Base-by-base conservation (phyloP, 1,284 basidiomycete species). In the Cutaneotrichosporon sp. region DNA sequence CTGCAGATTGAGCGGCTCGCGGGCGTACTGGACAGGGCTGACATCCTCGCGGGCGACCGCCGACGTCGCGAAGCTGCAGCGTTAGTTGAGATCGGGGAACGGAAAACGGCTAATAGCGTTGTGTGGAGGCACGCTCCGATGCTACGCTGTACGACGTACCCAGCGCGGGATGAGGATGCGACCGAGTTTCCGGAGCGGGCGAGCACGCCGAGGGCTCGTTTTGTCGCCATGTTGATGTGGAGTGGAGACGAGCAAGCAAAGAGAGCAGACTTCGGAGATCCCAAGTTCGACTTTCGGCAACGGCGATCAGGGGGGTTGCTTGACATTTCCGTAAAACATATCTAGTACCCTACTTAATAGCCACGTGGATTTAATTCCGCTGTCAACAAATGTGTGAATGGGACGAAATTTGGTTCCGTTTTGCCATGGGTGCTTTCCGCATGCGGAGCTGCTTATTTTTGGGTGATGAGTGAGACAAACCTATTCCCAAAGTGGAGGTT, bases 191-290 rank as follows among this genome's bases (percentile, higher is more conserved):
- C 20, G 11, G 38, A 34, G 32, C 54, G 54, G 17, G 53, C 17
- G 10, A 57, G 43, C 12, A 48, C 51, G 37, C 55, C 46, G 47
- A 57, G 43, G 11, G 49, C 44, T 9, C 41, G 42, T 38, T 52
- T 57, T 32, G 55, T 49, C 31, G 55, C 50, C 55, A 57, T 57
- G 46, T 32, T 47, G 39, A 20, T 32, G 43, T 29, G 12, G 29
- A 31, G 29, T 10, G 9, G 29, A 9, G 14, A 31, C 14, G 29
- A 31, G 29, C 29, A 14, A 31, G 29, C 14, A 9, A 9, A 14
- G 29, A 31, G 29, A 31, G 29, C 9, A 5, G 29, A 8, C 8
- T 32, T 32, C 33, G 14, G 12, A 34, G 14, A 34, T 27, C 10
- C 16, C 16, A 19, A 33, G 12, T 25, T 47, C 27, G 46, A 29